Evolutionary conservation across 257 asterid species (phyloP).

Genomic region (Jasminum sambac): DNA sequence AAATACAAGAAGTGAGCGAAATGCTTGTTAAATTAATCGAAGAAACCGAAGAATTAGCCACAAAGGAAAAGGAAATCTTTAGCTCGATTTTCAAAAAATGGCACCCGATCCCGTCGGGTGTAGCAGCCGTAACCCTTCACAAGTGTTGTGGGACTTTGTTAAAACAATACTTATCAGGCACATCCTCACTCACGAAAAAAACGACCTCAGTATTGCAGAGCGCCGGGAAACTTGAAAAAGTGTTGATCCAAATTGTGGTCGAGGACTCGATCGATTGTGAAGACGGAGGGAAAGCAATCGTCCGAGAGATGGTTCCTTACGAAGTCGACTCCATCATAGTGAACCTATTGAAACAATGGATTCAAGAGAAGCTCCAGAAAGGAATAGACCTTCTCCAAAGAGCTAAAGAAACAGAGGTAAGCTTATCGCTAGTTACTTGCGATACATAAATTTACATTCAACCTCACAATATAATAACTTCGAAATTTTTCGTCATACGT

Average conservation of each 20-base stretch:
- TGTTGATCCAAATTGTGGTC: conserved; percentile 63
- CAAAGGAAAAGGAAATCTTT: conserved; percentile 58
- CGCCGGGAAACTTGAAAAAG: conserved; percentile 82
- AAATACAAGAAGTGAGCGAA: conserved; percentile 59
- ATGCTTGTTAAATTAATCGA: conserved; percentile 52
- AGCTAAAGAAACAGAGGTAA: conserved; percentile 81
- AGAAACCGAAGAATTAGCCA: conserved; percentile 57
- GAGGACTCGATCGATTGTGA: conserved; percentile 81
- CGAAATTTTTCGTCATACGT: conserved; percentile 10
- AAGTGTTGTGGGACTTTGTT: conserved; percentile 65
- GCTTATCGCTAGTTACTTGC: neutral
- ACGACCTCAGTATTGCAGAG: conserved; percentile 52
- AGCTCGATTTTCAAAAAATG: conserved; percentile 72
- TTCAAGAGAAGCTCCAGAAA: conserved; percentile 58
- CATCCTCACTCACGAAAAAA: conserved; percentile 49
- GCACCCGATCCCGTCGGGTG: conserved; percentile 77
- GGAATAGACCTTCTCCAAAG: conserved; percentile 58
- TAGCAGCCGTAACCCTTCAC: conserved; percentile 71
- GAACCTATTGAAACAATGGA: conserved; percentile 62
- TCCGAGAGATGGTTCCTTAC: conserved; percentile 80
- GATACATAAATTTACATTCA: neutral
- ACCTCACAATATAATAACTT: neutral
- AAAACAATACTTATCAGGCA: conserved; percentile 52
- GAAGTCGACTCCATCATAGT: conserved; percentile 68
- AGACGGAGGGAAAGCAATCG: conserved; percentile 77